A percentile compares a stretch with the other conserved stretches of the same genome.
Conservation (phyloP, 2,329 filamentous ascomycete genomes). For the Helicocarpus griseus region DNA sequence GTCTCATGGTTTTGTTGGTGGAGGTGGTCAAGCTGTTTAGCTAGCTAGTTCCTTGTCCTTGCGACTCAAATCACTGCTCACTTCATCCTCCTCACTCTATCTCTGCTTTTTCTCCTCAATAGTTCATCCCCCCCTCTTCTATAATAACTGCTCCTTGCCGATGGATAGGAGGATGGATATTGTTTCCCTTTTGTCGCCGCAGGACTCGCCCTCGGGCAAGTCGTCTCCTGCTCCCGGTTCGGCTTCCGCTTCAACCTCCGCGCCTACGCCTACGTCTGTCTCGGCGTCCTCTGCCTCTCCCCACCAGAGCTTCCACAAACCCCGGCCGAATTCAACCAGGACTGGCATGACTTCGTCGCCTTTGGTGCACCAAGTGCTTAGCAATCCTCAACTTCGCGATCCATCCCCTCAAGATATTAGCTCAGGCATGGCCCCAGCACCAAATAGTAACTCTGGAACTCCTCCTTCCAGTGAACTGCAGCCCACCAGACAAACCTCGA, state of each 20-base stretch:
- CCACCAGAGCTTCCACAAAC: constrained; percentile 28
- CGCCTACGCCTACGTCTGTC: constrained; percentile 9
- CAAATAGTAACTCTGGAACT: constrained; percentile 24
- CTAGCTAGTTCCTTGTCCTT: not conserved
- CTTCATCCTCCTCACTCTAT: not conserved
- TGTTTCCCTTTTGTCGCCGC: constrained; percentile 37
- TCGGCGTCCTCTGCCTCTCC: constrained; percentile 20
- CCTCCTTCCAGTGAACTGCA: constrained; percentile 25
- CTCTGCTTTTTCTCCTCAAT: not conserved
- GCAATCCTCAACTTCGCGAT: constrained; percentile 25
- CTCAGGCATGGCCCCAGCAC: constrained; percentile 20
- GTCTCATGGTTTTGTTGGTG: not conserved
- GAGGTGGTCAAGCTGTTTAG: not conserved
- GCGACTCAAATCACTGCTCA: not conserved
- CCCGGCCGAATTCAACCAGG: constrained; percentile 23
- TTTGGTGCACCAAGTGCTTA: constrained; percentile 32
- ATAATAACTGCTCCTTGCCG: not conserved
- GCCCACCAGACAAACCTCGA: constrained; percentile 32
- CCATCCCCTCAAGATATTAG: constrained; percentile 29
- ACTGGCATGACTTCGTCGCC: constrained; percentile 32
- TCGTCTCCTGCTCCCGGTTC: constrained; percentile 18
- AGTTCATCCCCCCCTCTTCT: not conserved
- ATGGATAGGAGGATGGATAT: constrained; percentile 31
- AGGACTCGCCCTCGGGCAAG: constrained; percentile 30
- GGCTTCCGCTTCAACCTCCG: constrained; percentile 18